Evolutionary conservation across 1,284 basidiomycete species (phyloP).

Genomic region (Trichosporon sp.): DNA sequence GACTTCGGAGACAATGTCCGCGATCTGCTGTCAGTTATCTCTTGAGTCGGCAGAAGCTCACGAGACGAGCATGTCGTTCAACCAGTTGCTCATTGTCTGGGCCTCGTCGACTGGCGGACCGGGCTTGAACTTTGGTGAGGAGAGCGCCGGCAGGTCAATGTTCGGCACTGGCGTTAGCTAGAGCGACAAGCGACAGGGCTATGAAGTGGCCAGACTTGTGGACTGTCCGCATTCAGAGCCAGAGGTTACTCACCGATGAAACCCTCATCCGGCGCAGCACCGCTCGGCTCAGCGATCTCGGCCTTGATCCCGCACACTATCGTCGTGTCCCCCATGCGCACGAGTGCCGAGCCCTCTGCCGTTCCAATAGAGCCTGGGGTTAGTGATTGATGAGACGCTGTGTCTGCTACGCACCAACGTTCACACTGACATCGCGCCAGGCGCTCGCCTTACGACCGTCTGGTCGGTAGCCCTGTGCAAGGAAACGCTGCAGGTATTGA

Average conservation of each 20-base stretch:
- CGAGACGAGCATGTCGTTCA: slow-evolving; percentile 71
- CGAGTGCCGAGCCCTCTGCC: slow-evolving; percentile 80
- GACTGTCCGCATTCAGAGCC: too few species aligned
- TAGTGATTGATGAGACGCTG: not conserved
- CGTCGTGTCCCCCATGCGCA: slow-evolving; percentile 82
- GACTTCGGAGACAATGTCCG: slow-evolving; percentile 60
- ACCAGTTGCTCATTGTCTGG: slow-evolving; percentile 73
- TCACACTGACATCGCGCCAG: slow-evolving; percentile 65
- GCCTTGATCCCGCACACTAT: slow-evolving; percentile 90
- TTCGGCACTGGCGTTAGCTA: slow-evolving; percentile 59
- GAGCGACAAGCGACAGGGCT: not conserved
- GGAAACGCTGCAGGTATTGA: slow-evolving; percentile 71
- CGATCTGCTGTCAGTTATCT: slow-evolving; percentile 53
- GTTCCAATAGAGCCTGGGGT: slow-evolving; percentile 74
- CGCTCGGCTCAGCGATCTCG: slow-evolving; percentile 82
- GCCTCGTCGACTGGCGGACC: slow-evolving; percentile 90
- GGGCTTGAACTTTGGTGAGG: slow-evolving; percentile 85
- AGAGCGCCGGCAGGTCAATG: slow-evolving; percentile 85
- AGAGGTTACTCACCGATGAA: slow-evolving; percentile 76
- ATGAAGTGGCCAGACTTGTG: too few species aligned
- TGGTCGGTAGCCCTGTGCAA: slow-evolving; percentile 64
- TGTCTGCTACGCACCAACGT: slow-evolving; percentile 57
- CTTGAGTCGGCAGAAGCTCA: slow-evolving; percentile 37
- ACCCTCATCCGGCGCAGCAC: slow-evolving; percentile 66
- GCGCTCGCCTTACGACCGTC: slow-evolving; percentile 62